phyloP scores from a whole-genome alignment of 2,329 filamentous ascomycete species.

The Aspergillus unguis region DNA sequence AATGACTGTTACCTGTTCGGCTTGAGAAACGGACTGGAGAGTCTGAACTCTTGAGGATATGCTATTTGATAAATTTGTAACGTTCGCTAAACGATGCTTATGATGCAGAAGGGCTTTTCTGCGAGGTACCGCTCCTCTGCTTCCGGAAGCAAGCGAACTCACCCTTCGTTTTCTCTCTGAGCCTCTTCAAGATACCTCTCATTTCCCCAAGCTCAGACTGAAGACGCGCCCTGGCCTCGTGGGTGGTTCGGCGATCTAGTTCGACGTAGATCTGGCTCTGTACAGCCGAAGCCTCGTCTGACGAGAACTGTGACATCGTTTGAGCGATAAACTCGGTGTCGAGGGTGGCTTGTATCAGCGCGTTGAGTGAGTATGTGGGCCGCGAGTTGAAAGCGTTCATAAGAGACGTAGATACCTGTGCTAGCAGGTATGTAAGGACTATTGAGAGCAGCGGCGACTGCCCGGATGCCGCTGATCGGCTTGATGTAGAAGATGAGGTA shows the following conservation, averaged over 20 bases:
- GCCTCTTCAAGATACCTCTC: conserved; percentile 77
- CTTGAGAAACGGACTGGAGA: neutral
- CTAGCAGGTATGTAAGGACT: conserved; percentile 81
- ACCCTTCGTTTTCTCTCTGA: conserved; percentile 75
- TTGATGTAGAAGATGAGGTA: conserved; percentile 70
- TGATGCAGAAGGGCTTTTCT: conserved; percentile 16
- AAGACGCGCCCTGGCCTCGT: conserved; percentile 72
- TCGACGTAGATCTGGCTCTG: conserved; percentile 92
- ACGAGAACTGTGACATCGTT: conserved; percentile 85
- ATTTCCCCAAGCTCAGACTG: conserved; percentile 88
- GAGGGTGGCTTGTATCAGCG: conserved; percentile 93
- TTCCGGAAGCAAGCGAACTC: conserved; percentile 86
- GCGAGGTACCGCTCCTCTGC: conserved; percentile 42
- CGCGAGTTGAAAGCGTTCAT: conserved; percentile 72
- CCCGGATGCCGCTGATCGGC: conserved; percentile 68
- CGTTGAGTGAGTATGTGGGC: conserved; percentile 67
- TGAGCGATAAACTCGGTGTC: conserved; percentile 97
- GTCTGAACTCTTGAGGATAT: too few relatives aligned
- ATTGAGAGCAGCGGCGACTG: conserved; percentile 65
- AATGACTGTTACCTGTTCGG: neutral
- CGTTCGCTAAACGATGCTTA: neutral
- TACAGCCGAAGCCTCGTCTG: conserved; percentile 72
- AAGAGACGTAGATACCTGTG: conserved; percentile 75
- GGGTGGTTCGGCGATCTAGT: conserved; percentile 83
- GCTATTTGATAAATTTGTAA: too few relatives aligned